Base-by-base conservation (phyloP, 2,329 filamentous ascomycete species). In the Cladophialophora carrionii region DNA sequence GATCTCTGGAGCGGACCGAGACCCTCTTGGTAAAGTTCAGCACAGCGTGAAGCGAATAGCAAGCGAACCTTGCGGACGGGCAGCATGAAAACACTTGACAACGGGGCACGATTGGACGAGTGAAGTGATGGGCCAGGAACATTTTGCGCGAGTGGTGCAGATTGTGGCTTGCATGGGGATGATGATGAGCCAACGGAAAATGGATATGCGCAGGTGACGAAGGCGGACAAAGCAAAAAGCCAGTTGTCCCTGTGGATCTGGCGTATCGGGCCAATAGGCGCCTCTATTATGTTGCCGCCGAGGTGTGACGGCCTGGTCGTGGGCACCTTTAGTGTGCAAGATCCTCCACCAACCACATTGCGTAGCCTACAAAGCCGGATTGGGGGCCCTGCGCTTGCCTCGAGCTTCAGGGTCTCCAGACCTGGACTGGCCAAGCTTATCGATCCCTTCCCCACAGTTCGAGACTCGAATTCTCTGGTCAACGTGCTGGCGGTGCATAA, bases 1-100 rank as follows among this genome's bases (percentile, higher is more conserved):
- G 60, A 52, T 46, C 56, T 56, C 61, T 67, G 65, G 65, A 67
- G 65, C 65, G 65, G 65, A 64, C 65, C 65, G 65, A 64, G 59
- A 53, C 57, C 57, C 46, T 53, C 56, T 48, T 61, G 17, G 53
- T n/a, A 24, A 52, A 43, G 46, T 53, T 58, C 51, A 61, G n/a
- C 51, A 57, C 31, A 24, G 4, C 17, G 31, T 14, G 24, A 62
- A 31, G 37, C 37, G 41, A 57, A 56, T 43, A 31, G 46, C 17
- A 52, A 31, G 34, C 55, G 55, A 29, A 12, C 17, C 26, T 31
- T 20, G 26, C 43, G 41, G 61, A 53, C 62, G 22, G 46, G 26
- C 51, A 60, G 57, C 37, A 55, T 46, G 26, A 37, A 51, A 48
- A 57, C 32, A 55, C 24, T 32, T 56, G 56, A 51, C 37, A 9